Percentiles rank a stretch among this genome's conserved stretches.
Evolutionary conservation across 805 yeast species (phyloP).

Genomic region (Candida anglica): DNA sequence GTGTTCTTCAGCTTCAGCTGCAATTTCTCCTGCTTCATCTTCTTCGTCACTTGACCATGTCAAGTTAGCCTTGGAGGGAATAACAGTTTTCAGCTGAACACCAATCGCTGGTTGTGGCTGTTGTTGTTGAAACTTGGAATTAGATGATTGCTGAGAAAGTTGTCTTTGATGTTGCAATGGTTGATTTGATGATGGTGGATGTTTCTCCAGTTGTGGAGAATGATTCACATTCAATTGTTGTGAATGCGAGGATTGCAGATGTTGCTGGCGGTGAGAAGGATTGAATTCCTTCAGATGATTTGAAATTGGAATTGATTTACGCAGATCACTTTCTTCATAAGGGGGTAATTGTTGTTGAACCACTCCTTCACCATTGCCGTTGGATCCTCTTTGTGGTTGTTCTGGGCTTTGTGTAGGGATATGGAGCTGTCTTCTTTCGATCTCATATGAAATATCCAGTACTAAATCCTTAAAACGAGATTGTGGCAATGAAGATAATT

Average conservation of each 20-base stretch:
- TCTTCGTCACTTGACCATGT: constrained; percentile 90
- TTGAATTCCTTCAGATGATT: background rate
- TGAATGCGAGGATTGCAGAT: background rate
- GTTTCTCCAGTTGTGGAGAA: background rate
- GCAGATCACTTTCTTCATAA: background rate
- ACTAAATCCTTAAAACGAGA: constrained; percentile 85
- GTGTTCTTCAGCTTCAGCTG: constrained; percentile 13
- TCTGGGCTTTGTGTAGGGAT: constrained; percentile 6
- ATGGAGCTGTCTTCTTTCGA: constrained; percentile 69
- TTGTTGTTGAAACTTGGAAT: background rate
- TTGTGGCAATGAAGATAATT: constrained; percentile 78
- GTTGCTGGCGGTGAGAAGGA: background rate
- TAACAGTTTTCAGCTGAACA: constrained; percentile 61
- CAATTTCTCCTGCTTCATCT: constrained; percentile 49
- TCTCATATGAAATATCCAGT: constrained; percentile 82
- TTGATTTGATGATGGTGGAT: constrained; percentile 3
- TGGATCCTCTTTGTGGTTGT: constrained; percentile 7
- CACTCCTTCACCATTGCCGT: background rate
- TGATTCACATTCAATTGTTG: no score
- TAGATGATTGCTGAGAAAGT: background rate
- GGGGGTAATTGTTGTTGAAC: background rate
- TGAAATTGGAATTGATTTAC: background rate
- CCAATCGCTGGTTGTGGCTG: constrained; percentile 24
- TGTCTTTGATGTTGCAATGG: constrained; percentile 8
- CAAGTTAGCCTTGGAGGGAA: constrained; percentile 81